Evolutionary conservation across 257 asterid species (phyloP).

Genomic region (Thymus mandschuricus): DNA sequence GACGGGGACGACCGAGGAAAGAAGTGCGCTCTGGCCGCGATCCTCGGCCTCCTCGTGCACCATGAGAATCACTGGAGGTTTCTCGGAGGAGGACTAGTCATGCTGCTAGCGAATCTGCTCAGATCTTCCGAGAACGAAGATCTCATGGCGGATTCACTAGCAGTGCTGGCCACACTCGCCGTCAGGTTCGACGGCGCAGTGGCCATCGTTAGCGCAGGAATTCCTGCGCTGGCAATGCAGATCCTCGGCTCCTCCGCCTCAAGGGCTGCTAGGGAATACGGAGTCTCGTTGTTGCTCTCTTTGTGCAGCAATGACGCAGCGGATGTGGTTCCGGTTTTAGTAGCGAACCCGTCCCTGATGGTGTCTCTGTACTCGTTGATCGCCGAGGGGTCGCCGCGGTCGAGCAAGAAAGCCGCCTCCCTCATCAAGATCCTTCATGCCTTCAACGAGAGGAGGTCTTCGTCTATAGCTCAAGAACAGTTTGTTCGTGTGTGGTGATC

Average conservation of each 20-base stretch:
- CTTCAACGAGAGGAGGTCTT: slow-evolving; percentile 54
- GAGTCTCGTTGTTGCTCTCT: slow-evolving; percentile 63
- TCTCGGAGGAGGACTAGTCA: slow-evolving; percentile 60
- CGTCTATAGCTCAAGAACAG: slow-evolving; percentile 54
- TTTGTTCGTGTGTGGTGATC: slow-evolving; percentile 68
- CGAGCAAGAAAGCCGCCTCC: slow-evolving; percentile 69
- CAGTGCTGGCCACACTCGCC: slow-evolving; percentile 60
- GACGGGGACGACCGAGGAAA: slow-evolving; percentile 53
- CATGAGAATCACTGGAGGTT: slow-evolving; percentile 65
- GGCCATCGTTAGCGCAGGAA: slow-evolving; percentile 53
- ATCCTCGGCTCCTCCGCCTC: slow-evolving; percentile 49
- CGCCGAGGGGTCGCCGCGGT: slow-evolving; percentile 52
- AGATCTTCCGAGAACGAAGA: slow-evolving; percentile 54
- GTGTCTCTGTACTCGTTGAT: slow-evolving; percentile 57
- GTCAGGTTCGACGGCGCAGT: slow-evolving; percentile 66
- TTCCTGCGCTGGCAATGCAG: slow-evolving; percentile 47
- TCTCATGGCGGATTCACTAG: slow-evolving; percentile 55
- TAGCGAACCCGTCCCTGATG: slow-evolving; percentile 65
- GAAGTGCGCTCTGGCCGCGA: slow-evolving; percentile 61
- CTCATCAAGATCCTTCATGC: slow-evolving; percentile 70
- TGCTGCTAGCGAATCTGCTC: slow-evolving; percentile 45
- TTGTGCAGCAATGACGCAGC: slow-evolving; percentile 59
- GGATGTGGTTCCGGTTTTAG: slow-evolving; percentile 76
- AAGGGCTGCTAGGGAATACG: slow-evolving; percentile 50
- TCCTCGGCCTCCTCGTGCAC: slow-evolving; percentile 58